Evolutionary conservation across 2,329 filamentous ascomycete species (phyloP), one percentile per base, ranked within the genome.

Genomic region (Pseudopithomyces maydicus): DNA sequence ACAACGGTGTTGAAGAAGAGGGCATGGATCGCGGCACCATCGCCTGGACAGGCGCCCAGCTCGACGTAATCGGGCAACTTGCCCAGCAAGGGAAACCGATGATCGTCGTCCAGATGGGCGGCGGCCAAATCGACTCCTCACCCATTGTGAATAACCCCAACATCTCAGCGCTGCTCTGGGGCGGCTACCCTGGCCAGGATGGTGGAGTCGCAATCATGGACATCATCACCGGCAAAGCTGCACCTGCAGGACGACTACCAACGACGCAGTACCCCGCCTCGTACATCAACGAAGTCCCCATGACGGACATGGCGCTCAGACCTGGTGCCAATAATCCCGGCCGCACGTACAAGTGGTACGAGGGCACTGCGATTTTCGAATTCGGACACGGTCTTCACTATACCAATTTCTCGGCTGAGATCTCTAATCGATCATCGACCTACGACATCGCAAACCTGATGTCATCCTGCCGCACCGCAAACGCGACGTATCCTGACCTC

Each of bases 311-410:
- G 84, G 74, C 75, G 2, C 73, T 88, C 23, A 79, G 83, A 1
- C 82, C 83, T 1, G 64, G 61, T 32, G 62, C 67, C 1, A 67
- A 68, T 1, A 80, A 76, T 42, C 83, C 84, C 0, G 84, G 84
- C 15, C 75, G 84, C 6, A 51, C 48, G 8, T 51, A 88, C 62
- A 81, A 79, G 60, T 88, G 84, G 84, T 87, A 84, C 67, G 77
- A 78, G 32, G 46, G 46, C 20, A 73, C 74, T n/a, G 76, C 81
- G 0, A 77, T 85, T 2, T 79, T 81, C 48, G 78, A 79, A 0
- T 88, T 86, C 54, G 85, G 84, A 0, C 78, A 78, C 56, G 85
- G 85, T 0, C 63, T 86, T 56, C 84, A 87, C 65, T 87, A 87
- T 71, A 87, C 84, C 4, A 82, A 72, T 36, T 87, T 87, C 67